Base-by-base conservation (phyloP, 2,329 filamentous ascomycete genomes). In the Talaromyces albobiverticillius region DNA sequence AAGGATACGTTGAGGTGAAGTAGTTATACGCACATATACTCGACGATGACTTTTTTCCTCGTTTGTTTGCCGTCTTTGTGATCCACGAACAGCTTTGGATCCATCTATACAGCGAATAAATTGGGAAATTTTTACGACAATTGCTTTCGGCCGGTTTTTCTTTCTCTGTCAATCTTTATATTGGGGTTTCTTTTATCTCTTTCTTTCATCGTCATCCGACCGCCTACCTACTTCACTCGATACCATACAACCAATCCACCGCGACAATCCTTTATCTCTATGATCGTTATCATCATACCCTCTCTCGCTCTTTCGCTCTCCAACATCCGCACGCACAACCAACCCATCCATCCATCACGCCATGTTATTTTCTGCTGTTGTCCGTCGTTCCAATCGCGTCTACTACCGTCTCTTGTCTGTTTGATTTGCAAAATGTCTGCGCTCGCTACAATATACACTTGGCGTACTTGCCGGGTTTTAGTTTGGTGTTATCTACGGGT, bases 1-100 rank as follows among this genome's bases (percentile, higher is more conserved):
- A 63, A 41, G 69, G 70, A 56, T 73, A 64, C 31, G 51, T 56
- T 26, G 49, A 55, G 49, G 46, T 55, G 53, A 55, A 51, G 53
- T 55, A 55, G 47, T 42, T 31, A 36, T 20, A 16, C 22, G n/a
- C 10, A 20, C 7, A 31, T 16, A 43, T 14, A 10, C 41, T n/a
- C 40, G 50, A 52, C 43, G 49, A 51, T 46, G 50, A 22, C 29
- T 51, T 51, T 42, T 29, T 54, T 5, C 11, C 23, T 38, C 18
- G 9, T 16, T 23, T 31, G 26, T 43, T 47, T 36, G 22, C 34
- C 46, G 14, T 29, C 29, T 4, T 45, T 26, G 41, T n/a, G n/a
- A n/a, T n/a, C n/a, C n/a, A n/a, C n/a, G n/a, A n/a, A n/a, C n/a
- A n/a, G n/a, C n/a, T n/a, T n/a, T n/a, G n/a, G n/a, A 14, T 20